Conservation (phyloP, 2,329 filamentous ascomycete species). For the Colletotrichum gigasporum region DNA sequence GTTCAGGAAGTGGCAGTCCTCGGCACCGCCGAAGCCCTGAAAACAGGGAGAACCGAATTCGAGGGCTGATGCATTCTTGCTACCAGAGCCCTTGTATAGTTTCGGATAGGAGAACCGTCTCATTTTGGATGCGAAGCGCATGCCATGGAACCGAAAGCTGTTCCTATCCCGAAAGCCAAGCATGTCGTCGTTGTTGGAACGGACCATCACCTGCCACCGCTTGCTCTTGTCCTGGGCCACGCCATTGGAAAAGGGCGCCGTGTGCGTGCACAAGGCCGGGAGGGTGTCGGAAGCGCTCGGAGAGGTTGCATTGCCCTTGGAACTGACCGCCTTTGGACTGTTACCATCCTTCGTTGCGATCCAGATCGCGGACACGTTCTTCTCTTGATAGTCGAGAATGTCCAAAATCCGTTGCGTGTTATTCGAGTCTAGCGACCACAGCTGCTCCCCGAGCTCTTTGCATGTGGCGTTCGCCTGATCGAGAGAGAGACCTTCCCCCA, state of each 20-base stretch:
- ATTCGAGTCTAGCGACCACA: conserved; percentile 45
- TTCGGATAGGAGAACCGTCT: conserved; percentile 49
- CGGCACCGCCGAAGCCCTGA: conserved; percentile 44
- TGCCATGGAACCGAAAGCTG: conserved; percentile 58
- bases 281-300: conserved; percentile 34
- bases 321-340: conserved; percentile 38
- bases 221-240: conserved; percentile 41
- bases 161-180: conserved; percentile 54
- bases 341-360: conserved; percentile 37
- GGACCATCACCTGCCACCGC: conserved; percentile 48
- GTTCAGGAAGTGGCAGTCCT: conserved; percentile 57
- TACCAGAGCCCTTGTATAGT: conserved; percentile 41
- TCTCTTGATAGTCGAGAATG: conserved; percentile 46
- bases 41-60: conserved; percentile 45
- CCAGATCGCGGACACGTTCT: conserved; percentile 45
- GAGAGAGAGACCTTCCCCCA: conserved; percentile 39
- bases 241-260: conserved; percentile 50
- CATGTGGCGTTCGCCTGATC: conserved; percentile 43
- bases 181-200: conserved; percentile 49
- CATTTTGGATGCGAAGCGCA: conserved; percentile 50
- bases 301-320: conserved; percentile 36
- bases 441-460: conserved; percentile 47
- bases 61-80: conserved; percentile 39
- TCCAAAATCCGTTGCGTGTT: conserved; percentile 44
- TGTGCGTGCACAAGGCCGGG: conserved; percentile 53